Base-by-base conservation (phyloP, 2,329 filamentous ascomycete genomes). In the Apiospora marii region DNA sequence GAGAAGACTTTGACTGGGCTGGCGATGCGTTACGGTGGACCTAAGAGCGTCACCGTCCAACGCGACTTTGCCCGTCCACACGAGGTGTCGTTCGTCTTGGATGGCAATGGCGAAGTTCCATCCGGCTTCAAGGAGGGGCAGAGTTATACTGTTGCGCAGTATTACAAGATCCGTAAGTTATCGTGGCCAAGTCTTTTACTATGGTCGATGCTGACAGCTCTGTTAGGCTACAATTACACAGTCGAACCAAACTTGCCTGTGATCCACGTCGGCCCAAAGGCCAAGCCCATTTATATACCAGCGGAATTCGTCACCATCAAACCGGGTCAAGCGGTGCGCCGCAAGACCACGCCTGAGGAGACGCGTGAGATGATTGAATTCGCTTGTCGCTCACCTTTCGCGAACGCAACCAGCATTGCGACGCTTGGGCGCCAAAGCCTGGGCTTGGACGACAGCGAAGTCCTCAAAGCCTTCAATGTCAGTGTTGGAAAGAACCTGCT, bases 331-430 rank as follows among this genome's bases (percentile, higher is more conserved):
- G 81, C 88, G 0, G 86, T 91, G 30, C 89, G 88, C 51, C 83
- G 87, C 4, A 90, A 91, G 76, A 84, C 95, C 22, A 86, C 80
- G 0, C 84, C 87, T 0, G 81, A 85, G 0, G 92, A 96, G 78
- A 93, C 92, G 0, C 85, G 87, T 0, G 78, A 83, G 0, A 95
- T 96, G 93, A 90, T 96, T 67, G 83, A 83, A 0, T 94, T 94
- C 79, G 92, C 94, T 1, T 93, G 92, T 72, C 88, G 92, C 4
- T 83, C 83, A 0, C 93, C 94, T 0, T 86, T 86, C 1, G 83
- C 87, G 7, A 97, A 96, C 75, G 93, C 91, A 0, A 79, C 85
- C 1, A 92, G 91, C 0, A 92, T 96, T 76, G 85, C 87, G 1
- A 86, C 80, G 0, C 85, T 87, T 12, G 92, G 89, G 2, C 86